A percentile compares a stretch with the other conserved stretches of the same genome.
Evolutionary conservation across 495 filamentous ascomycete genomes (phyloP).

Genomic region (Immersiella caudata): DNA sequence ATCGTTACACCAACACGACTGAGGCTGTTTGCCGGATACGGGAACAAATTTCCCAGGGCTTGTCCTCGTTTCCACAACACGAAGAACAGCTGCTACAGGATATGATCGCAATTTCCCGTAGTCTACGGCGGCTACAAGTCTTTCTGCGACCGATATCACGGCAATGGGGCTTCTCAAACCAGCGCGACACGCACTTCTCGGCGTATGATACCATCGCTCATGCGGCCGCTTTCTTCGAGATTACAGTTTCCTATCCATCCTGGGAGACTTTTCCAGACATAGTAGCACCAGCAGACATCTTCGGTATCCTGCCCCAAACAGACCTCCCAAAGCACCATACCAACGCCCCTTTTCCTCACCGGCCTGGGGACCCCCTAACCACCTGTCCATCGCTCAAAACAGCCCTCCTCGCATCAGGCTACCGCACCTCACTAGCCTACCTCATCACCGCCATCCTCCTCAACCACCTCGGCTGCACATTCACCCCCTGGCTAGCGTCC

Average conservation of each 20-base stretch:
- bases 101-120: constrained; percentile 8
- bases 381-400: constrained; percentile 18
- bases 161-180: no score
- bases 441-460: constrained; percentile 26
- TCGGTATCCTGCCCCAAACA: no score
- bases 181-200: no score
- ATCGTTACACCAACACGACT: neutral
- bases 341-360: neutral
- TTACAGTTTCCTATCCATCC: constrained; percentile 25
- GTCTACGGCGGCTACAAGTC: constrained; percentile 20
- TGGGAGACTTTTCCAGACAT: constrained; percentile 16
- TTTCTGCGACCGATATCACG: constrained; percentile 21
- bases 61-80: no score
- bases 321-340: neutral
- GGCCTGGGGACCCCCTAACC: constrained; percentile 1
- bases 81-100: constrained; percentile 18
- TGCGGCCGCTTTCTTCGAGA: constrained; percentile 26
- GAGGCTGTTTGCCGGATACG: neutral
- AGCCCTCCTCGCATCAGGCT: constrained; percentile 19
- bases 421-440: constrained; percentile 16
- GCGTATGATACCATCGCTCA: constrained; percentile 25
- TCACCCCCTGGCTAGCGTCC: constrained; percentile 21
- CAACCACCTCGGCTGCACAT: constrained; percentile 32
- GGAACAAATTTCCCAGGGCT: no score
- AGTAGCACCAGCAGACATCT: neutral